A percentile compares a stretch with the other conserved stretches of the same genome.
Conservation (phyloP, 2,329 filamentous ascomycete genomes). For the Colletotrichum filicis region DNA sequence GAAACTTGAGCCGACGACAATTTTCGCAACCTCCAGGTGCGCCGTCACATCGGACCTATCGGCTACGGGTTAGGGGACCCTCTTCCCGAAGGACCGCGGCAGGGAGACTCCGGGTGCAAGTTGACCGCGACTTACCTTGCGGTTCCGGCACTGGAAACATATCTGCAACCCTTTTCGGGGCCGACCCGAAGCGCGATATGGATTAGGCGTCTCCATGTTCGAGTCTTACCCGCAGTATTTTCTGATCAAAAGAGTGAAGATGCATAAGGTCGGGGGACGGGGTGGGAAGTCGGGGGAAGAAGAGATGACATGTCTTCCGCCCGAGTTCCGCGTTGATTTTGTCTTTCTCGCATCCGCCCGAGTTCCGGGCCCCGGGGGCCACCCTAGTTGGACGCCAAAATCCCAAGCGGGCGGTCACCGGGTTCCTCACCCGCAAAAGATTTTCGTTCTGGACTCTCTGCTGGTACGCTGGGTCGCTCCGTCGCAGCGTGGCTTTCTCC, state of each 20-base stretch:
- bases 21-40: conserved; percentile 26
- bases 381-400: conserved; percentile 6
- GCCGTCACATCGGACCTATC: conserved; percentile 29
- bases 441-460: conserved; percentile 17
- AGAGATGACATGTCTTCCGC: conserved; percentile 1
- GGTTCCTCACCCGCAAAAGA: background rate
- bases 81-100: background rate
- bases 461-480: background rate
- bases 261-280: conserved; percentile 18
- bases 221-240: conserved; percentile 3
- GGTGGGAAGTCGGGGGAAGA: conserved; percentile 24
- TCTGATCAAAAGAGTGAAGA: background rate
- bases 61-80: conserved; percentile 7
- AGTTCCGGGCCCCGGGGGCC: conserved; percentile 9
- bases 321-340: conserved; percentile 22
- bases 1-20: conserved; percentile 27
- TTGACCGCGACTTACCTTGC: conserved; percentile 17
- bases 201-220: conserved; percentile 17
- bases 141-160: conserved; percentile 33
- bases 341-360: conserved; percentile 4
- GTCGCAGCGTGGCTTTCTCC: background rate
- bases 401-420: background rate
- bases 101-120: background rate
- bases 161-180: conserved; percentile 31
- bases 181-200: conserved; percentile 19